Conservation (phyloP, 2,329 filamentous ascomycete species). For the Aspergillus carbonarius region DNA sequence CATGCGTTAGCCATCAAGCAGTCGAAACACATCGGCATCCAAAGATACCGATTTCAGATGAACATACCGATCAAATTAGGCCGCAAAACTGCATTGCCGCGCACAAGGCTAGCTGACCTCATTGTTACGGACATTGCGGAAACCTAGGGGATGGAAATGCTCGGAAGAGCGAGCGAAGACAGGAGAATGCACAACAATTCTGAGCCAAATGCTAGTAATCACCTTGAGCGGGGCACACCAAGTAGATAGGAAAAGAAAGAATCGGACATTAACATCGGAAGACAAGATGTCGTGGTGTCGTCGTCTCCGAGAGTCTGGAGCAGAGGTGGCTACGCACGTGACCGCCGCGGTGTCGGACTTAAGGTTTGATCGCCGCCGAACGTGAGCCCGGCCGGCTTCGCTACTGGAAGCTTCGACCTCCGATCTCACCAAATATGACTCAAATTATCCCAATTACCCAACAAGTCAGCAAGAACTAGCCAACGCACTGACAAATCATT, state of each 20-base stretch:
- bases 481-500: background rate
- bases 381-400: background rate
- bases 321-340: slow-evolving; percentile 8
- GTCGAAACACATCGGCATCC: background rate
- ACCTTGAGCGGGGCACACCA: background rate
- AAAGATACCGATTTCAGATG: background rate
- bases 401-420: slow-evolving; percentile 1
- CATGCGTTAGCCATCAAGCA: slow-evolving; percentile 1
- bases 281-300: slow-evolving; percentile 1
- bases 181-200: slow-evolving; percentile 16
- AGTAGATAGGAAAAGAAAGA: background rate
- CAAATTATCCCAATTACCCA: background rate
- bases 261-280: background rate
- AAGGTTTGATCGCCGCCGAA: slow-evolving; percentile 7
- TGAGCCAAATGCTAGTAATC: background rate
- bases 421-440: background rate
- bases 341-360: slow-evolving; percentile 2
- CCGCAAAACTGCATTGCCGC: slow-evolving; percentile 34
- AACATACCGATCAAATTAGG: slow-evolving; percentile 31
- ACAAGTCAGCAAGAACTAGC: background rate
- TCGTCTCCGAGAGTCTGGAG: slow-evolving; percentile 3
- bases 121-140: slow-evolving; percentile 40
- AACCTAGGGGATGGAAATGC: slow-evolving; percentile 27
- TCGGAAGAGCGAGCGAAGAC: slow-evolving; percentile 24
- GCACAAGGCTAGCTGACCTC: slow-evolving; percentile 41